Evolutionary conservation across 2,329 filamentous ascomycete species (phyloP), one percentile per base, ranked within the genome.

Genomic region (Fusarium equiseti): DNA sequence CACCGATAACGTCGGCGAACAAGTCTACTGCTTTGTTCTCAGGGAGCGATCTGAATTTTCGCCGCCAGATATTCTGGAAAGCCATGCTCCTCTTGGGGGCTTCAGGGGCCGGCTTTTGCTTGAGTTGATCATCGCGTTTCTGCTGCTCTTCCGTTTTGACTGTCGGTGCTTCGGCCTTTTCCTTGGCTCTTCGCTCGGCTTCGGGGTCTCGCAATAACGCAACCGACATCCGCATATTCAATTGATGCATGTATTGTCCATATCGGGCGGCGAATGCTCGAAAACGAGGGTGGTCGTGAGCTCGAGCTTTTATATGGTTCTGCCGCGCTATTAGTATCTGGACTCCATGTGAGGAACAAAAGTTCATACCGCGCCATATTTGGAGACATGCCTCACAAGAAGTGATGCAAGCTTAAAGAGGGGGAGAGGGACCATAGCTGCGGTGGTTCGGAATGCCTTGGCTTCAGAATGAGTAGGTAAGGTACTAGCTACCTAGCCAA

Each of bases 391-490:
- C 72, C 88, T 86, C 75, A 91, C 83, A 71, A 91, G 89, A 49
- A 91, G 83, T 59, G 89, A 79, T 24, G 86, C 89, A 71, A 91
- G 87, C 81, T 91, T 91, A 81, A 91, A 91, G 20, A 91, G 82
- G 22, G 89, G 89, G 42, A 91, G 82, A 59, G 89, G 85, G 46
- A 91, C 89, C 89, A 91, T 91, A 57, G 66, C 63, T 66, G 58
- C 42, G 66, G 44, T 63, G 58, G 60, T 54, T 49, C 64, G 59
- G 58, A 32, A 44, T 61, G 60, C 73, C 73, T 74, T 72, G 63
- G 67, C 71, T 68, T 55, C 44, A 67, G 59, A 50, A 56, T 43
- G 43, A 52, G 49, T 35, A 68, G 55, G 38, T 38, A 38, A 38
- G 35, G 35, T 38, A 38, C 35, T 38, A 38, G 18, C 35, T 38